Conservation (phyloP, 2,329 filamentous ascomycete species). For the Aureobasidium melanogenum region DNA sequence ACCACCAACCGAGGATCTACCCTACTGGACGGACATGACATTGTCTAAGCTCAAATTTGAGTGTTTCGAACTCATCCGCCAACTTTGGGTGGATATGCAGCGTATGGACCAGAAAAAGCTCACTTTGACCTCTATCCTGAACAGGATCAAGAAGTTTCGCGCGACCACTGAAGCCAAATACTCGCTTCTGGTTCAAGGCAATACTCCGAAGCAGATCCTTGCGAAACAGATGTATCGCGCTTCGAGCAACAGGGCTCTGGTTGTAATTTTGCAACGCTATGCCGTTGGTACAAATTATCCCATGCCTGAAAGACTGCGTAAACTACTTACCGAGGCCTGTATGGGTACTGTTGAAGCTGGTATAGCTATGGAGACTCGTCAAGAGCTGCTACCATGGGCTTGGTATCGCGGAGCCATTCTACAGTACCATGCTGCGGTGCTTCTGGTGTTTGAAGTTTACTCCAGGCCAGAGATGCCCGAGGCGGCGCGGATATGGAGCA, state of each 20-base stretch:
- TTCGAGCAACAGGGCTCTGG: constrained; percentile 53
- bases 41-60: constrained; percentile 62
- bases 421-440: constrained; percentile 62
- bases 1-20: constrained; percentile 36
- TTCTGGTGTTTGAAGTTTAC: constrained; percentile 60
- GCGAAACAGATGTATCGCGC: constrained; percentile 57
- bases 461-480: constrained; percentile 48
- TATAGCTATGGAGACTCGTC: constrained; percentile 45
- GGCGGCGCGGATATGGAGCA: constrained; percentile 59
- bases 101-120: constrained; percentile 54
- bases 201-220: constrained; percentile 53
- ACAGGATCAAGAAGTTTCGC: constrained; percentile 61
- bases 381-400: constrained; percentile 48
- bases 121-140: constrained; percentile 54
- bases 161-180: constrained; percentile 58
- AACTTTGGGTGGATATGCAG: constrained; percentile 60
- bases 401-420: constrained; percentile 66
- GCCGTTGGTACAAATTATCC: constrained; percentile 39
- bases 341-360: constrained; percentile 46
- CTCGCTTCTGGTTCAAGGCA: constrained; percentile 51
- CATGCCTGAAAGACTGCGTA: constrained; percentile 55
- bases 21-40: constrained; percentile 59
- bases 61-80: constrained; percentile 62
- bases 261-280: constrained; percentile 62
- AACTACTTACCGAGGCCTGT: constrained; percentile 55